phyloP scores from a whole-genome alignment of 2,329 filamentous ascomycete genomes.

The Penicillium olsonii region DNA sequence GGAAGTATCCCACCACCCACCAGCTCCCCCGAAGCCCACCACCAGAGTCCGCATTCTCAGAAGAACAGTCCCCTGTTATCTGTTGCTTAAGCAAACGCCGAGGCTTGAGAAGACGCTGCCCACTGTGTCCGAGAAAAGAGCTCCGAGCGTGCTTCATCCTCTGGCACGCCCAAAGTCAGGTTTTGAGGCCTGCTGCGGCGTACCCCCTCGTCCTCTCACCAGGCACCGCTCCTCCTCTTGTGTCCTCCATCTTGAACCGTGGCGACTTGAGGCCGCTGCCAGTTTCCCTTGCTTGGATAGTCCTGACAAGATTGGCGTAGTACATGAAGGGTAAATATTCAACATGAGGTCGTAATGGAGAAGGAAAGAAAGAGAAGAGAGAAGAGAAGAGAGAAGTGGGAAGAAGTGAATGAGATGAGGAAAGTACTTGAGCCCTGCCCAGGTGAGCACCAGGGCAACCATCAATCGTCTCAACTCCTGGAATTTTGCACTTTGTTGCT shows the following conservation, averaged over 20 bases:
- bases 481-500: too few species aligned
- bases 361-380: too few species aligned
- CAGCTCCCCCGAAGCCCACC: slow-evolving; percentile 5
- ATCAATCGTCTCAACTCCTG: too few species aligned
- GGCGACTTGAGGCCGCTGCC: not conserved
- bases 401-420: too few species aligned
- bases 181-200: slow-evolving; percentile 1
- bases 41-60: slow-evolving; percentile 6
- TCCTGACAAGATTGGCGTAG: too few species aligned
- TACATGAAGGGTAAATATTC: too few species aligned
- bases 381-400: too few species aligned
- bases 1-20: not conserved
- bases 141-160: slow-evolving; percentile 1
- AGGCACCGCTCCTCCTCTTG: slow-evolving; percentile 1
- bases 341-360: too few species aligned
- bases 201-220: slow-evolving; percentile 6
- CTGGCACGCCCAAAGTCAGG: slow-evolving; percentile 3
- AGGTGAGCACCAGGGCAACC: too few species aligned
- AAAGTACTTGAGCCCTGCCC: too few species aligned
- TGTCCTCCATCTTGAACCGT: slow-evolving; percentile 3
- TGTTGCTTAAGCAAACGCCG: slow-evolving; percentile 7
- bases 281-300: too few species aligned
- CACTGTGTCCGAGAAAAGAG: slow-evolving; percentile 10
- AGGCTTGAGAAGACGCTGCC: slow-evolving; percentile 10
- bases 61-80: not conserved